Base-by-base conservation (phyloP, 257 asterid genomes). In the Linaria vulgaris region DNA sequence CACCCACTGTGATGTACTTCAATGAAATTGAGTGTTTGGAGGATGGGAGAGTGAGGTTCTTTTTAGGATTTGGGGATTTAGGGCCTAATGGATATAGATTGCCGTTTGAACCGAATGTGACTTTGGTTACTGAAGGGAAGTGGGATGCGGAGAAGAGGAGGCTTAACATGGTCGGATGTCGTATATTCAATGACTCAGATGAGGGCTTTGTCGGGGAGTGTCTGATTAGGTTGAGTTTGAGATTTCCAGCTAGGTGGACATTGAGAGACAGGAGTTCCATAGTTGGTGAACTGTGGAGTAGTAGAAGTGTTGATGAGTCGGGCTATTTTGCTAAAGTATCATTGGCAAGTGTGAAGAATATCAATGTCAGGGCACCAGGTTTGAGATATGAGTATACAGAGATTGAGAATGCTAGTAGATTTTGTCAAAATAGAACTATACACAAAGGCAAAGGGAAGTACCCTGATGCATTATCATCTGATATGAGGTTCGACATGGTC, bases 111-210 rank as follows among this genome's bases (percentile, higher is more conserved):
- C 95, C 94, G 5, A 85, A 83, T 58, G 39, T 53, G 48, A 81
- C 92, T 19, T 68, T 91, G 70, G 80, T 88, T 67, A 73, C 77
- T 19, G 98, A 91, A 74, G 98, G 98, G 59, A 87, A 73, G 68
- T 91, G 95, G 96, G 83, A 91, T 38, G 59, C 24, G 47, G 69
- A 76, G 84, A 83, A 72, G 17, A 88, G 57, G 73, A 80, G 86
- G 79, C 85, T 91, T 60, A 76, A 88, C 77, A 75, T 88, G 92
- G 83, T 85, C 74, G 96, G 80, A n/a, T 91, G 98, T 69, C 83
- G 79, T 58, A 83, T 88, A 59, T 78, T 76, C 54, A 80, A 76
- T 70, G 83, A 77, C 63, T 73, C 80, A 49, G 79, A 77, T 55
- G 85, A 74, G 64, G 82, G 80, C 56, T 79, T 63, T 44, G 80